These are phyloP conservation scores for Tuber borchii DNA, from an alignment of 495 filamentous ascomycete genomes.

Conservation along the genomic window DNA sequence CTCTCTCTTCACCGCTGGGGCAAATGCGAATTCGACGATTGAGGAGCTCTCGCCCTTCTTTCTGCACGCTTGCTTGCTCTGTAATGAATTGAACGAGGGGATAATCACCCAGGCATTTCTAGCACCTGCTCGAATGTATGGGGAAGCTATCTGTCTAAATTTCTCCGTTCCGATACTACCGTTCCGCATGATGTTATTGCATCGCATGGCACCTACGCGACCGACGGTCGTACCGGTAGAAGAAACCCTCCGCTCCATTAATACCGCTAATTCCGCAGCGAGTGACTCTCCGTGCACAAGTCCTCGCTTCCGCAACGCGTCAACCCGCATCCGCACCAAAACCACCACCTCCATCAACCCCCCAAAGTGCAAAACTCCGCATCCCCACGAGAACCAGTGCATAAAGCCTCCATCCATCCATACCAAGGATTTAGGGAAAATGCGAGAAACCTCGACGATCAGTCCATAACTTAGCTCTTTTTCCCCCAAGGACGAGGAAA, in stretches of 20 bases:
- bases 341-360: not conserved
- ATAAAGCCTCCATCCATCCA: not conserved
- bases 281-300: not conserved
- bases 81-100: not conserved
- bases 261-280: not conserved
- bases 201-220: not conserved
- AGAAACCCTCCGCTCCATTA: not conserved
- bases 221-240: not conserved
- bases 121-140: not conserved
- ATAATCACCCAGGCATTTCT: not conserved
- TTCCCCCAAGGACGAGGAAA: not conserved
- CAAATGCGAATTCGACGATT: not conserved
- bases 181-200: not conserved
- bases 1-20: not conserved
- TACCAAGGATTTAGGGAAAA: not conserved
- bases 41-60: not conserved
- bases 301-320: not conserved
- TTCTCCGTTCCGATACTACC: not conserved
- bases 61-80: not conserved
- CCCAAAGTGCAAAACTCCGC: not conserved
- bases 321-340: not conserved
- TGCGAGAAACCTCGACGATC: not conserved
- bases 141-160: not conserved
- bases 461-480: not conserved
- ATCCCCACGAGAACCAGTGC: not conserved